Percentiles rank a stretch among this genome's conserved stretches.
These are phyloP conservation scores for Primulina huaijiensis DNA, from an alignment of 257 asterid genomes.

Conservation along the genomic window DNA sequence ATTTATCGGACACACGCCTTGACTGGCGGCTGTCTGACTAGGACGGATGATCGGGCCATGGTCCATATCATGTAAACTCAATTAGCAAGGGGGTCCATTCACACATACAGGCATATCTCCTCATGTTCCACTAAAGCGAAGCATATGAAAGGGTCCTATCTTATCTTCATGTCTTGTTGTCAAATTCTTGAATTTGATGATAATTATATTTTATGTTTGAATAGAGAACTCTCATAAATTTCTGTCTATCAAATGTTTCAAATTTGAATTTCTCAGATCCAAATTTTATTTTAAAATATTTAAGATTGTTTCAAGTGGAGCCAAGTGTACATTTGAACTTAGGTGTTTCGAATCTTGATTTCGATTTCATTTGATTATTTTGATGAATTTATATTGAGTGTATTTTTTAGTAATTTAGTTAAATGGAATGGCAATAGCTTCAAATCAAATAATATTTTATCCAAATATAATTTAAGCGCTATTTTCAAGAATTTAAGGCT, in stretches of 20 bases:
- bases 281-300: too few relatives aligned
- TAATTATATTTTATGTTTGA: neutral
- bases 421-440: too few relatives aligned
- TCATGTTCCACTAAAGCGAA: conserved; percentile 32
- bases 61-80: conserved; percentile 14
- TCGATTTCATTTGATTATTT: too few relatives aligned
- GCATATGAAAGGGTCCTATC: conserved; percentile 31
- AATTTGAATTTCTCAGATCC: neutral
- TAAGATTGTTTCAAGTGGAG: too few relatives aligned
- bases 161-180: conserved; percentile 34
- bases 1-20: conserved; percentile 19
- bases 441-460: too few relatives aligned
- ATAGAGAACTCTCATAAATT: neutral
- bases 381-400: too few relatives aligned
- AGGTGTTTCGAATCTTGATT: too few relatives aligned
- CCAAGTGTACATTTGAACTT: too few relatives aligned
- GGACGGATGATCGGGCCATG: conserved; percentile 25
- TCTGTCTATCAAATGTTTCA: neutral
- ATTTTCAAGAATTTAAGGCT: too few relatives aligned
- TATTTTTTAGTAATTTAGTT: too few relatives aligned
- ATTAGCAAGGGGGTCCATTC: conserved; percentile 27
- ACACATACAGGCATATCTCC: conserved; percentile 33
- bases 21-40: conserved; percentile 4
- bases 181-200: conserved; percentile 1
- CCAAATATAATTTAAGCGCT: too few relatives aligned